Base-by-base conservation (phyloP, 768 basidiomycete species). In the Candolleomyces eurysporus region DNA sequence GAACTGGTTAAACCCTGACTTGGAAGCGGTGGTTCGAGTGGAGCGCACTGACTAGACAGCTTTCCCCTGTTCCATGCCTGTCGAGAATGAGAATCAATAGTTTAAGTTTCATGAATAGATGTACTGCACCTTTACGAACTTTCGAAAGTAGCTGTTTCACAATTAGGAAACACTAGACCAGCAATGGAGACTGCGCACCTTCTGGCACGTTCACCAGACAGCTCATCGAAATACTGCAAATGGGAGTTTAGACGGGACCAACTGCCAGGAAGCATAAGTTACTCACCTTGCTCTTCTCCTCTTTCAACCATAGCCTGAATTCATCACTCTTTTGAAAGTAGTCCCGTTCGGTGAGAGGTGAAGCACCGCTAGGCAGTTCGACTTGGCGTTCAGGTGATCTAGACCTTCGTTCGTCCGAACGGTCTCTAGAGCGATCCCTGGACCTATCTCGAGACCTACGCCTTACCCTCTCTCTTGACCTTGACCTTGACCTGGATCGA, bases 291-390 rank as follows among this genome's bases (percentile, higher is more conserved):
- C 74, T 68, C 68, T 82, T 83, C 67, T 77, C 76, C 22, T 92
- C 89, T 72, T 89, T 92, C 61, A 97, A 77, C 94, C 95, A 98
- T 26, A 84, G 72, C 64, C 89, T 83, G 69, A 96, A 96, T 69
- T 97, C 95, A 59, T 86, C 84, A 57, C 85, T 91, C 75, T 92
- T 95, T 68, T 89, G 80, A 74, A 94, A 97, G 69, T 96, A 97
- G 69, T 96, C 94, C 0, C 89, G 83, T 66, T 92, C 90, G 0
- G 83, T 85, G 63, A 96, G 91, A 17, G 82, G 76, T n/a, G 79
- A 73, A 31, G 84, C 82, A 45, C 82, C 80, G 26, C 78, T 68
- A 30, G 89, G 91, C 16, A 91, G 78, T 11, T 76, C 68, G 1
- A 68, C 57, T 30, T 70, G 71, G 57, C 77, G 74, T 52, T 81